These are phyloP conservation scores for Plasmodium blacklocki DNA, from an alignment of 169 alveolate species.

Conservation along the genomic window DNA sequence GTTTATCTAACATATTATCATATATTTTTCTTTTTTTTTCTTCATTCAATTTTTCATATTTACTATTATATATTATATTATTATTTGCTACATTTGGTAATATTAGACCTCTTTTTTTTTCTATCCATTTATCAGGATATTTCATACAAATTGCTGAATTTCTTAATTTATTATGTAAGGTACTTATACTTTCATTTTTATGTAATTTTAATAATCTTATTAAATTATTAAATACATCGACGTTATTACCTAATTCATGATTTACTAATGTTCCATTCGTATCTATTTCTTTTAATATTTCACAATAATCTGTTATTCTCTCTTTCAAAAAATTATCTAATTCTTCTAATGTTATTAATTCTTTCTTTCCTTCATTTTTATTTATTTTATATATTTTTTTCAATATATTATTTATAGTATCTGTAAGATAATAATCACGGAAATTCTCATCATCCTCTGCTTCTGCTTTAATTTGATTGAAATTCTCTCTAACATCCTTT, in stretches of 20 bases:
- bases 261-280: slow-evolving; percentile 34
- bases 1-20: slow-evolving; percentile 9
- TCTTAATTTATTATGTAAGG: slow-evolving; percentile 16
- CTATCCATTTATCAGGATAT: slow-evolving; percentile 43
- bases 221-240: slow-evolving; percentile 30
- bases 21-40: not conserved
- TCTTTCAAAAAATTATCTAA: slow-evolving; percentile 7
- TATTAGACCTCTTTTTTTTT: slow-evolving; percentile 31
- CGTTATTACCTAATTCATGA: slow-evolving; percentile 27
- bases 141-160: slow-evolving; percentile 63
- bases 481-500: not conserved
- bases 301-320: slow-evolving; percentile 23
- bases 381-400: slow-evolving; percentile 24
- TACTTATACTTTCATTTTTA: not conserved
- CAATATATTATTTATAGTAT: slow-evolving; percentile 21
- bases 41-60: slow-evolving; percentile 3
- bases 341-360: slow-evolving; percentile 14
- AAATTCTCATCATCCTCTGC: slow-evolving; percentile 30
- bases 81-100: slow-evolving; percentile 19
- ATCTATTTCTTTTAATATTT: slow-evolving; percentile 25
- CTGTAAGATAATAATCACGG: slow-evolving; percentile 7
- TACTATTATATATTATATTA: not conserved
- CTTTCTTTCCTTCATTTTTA: not conserved
- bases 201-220: slow-evolving; percentile 13
- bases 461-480: not conserved